Evolutionary conservation across 441 rosid species (phyloP), one percentile per base, ranked within the genome.

Genomic region (Omphalea diandra): DNA sequence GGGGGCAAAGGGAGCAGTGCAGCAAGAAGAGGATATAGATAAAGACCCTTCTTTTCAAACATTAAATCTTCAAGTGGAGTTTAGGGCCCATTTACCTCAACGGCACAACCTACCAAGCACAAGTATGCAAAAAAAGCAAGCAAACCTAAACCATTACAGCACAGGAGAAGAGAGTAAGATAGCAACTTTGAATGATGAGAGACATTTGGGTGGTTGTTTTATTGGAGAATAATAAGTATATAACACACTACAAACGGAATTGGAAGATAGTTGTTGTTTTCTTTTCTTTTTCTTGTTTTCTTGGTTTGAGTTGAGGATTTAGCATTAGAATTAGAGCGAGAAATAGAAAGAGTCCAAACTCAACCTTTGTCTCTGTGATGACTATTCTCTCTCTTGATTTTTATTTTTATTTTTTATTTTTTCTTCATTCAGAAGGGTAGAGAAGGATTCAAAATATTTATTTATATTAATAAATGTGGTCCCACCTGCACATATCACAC

Each of bases 41-140:
- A 75, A 75, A 78, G 65, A 49, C 68, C 65, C 68, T 63, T 64
- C 49, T 57, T 75, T 72, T 63, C 76, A 69, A 80, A 73, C 82
- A 82, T 80, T 77, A 75, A 80, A 78, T 66, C 59, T 53, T 72
- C 69, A 82, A n/a, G 93, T 88, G 93, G 90, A 86, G 75, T 73
- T 73, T n/a, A 84, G 90, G 90, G 86, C 88, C 93, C 90, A 84
- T 69, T 80, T 60, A 55, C 68, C 75, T 75, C 86, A 83, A 73
- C 79, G 83, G 86, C 87, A 81, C 86, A 87, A 82, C 87, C 81
- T 76, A 81, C 87, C 88, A 87, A 84, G 85, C 86, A 76, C 73
- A 75, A 83, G 78, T 71, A n/a, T n/a, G 70, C 50, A 75, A 20
- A 67, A 29, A 58, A 63, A 20, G 57, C 63, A 70, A 65, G 79